Evolutionary conservation across 2,329 filamentous ascomycete species (phyloP), one percentile per base, ranked within the genome.

Genomic region (Beauveria medogensis): DNA sequence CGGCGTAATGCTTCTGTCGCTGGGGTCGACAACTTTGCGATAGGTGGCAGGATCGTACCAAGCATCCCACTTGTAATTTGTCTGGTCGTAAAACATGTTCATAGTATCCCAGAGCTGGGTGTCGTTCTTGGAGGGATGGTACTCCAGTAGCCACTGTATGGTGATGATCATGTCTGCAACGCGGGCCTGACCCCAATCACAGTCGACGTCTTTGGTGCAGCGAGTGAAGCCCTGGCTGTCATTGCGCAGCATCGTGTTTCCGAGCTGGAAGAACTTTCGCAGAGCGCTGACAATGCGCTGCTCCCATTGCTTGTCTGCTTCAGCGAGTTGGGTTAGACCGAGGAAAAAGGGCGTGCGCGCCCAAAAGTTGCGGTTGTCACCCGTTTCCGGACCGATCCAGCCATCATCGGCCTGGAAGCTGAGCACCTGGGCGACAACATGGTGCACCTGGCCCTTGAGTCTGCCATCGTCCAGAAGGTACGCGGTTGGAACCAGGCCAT

Each of bases 401-500:
- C 82, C 82, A 68, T 85, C 82, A 0, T 64, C 56, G 7, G 66
- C 63, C 55, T 77, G 75, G 24, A 73, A 69, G 3, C 69, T 68
- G 28, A 85, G 69, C 0, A 82, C 74, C 55, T 75, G 75, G 28
- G 75, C 40, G 14, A 56, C 56, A n/a, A 63, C 61, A 12, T 55
- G 37, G 16, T 72, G 68, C 40, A 80, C 77, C 62, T 85, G 81
- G 0, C 63, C 66, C 66, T 82, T 81, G 44, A 71, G 64, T 10
- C 64, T 54, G 3, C 63, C 60, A 67, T 84, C 76, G 43, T 80
- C 72, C 2, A 82, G 68, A 0, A 71, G 69, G 64, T 80, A 85
- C 0, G 83, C 81, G 55, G 85, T 70, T 1, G 82, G 82, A 0
- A 85, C 82, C 1, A 85, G 71, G 2, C 78, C 79, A 65, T 85